Conservation (phyloP, 2,329 filamentous ascomycete genomes). For the Colletotrichum endophyticum region DNA sequence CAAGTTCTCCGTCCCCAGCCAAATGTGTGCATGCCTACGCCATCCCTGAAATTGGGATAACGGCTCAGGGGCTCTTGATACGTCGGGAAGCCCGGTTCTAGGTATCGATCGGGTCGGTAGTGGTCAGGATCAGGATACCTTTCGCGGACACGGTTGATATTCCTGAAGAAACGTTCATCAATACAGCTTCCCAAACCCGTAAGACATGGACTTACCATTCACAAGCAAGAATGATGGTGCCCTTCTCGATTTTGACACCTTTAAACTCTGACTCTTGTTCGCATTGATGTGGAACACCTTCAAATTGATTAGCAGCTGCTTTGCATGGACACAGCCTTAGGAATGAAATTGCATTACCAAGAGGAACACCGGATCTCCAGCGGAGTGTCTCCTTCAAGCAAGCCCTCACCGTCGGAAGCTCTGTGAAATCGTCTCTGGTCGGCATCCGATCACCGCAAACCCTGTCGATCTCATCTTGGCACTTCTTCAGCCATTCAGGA, state of each 20-base stretch:
- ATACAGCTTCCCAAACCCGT: background rate
- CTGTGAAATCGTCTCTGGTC: conserved; percentile 50
- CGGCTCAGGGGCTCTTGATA: conserved; percentile 68
- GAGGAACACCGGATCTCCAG: conserved; percentile 61
- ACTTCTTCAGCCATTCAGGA: conserved; percentile 56
- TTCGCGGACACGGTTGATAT: conserved; percentile 60
- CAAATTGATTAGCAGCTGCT: background rate
- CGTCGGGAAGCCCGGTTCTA: conserved; percentile 66
- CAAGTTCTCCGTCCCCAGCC: conserved; percentile 69
- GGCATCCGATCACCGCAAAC: conserved; percentile 61
- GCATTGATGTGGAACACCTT: conserved; percentile 54
- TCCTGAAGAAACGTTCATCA: conserved; percentile 35
- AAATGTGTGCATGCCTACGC: conserved; percentile 65
- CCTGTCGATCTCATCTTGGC: conserved; percentile 62
- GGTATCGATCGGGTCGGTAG: conserved; percentile 67
- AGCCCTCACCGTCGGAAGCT: conserved; percentile 58
- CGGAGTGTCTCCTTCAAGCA: conserved; percentile 64
- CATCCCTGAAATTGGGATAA: conserved; percentile 66
- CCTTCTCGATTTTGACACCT: conserved; percentile 52
- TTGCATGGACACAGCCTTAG: no score
- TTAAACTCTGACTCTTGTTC: conserved; percentile 50
- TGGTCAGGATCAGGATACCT: conserved; percentile 69
- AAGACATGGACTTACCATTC: conserved; percentile 45
- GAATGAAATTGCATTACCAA: conserved; percentile 37
- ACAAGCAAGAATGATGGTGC: conserved; percentile 53